Conservation (phyloP, 176 grass and related monocot genomes). For the Metroxylon sagu region DNA sequence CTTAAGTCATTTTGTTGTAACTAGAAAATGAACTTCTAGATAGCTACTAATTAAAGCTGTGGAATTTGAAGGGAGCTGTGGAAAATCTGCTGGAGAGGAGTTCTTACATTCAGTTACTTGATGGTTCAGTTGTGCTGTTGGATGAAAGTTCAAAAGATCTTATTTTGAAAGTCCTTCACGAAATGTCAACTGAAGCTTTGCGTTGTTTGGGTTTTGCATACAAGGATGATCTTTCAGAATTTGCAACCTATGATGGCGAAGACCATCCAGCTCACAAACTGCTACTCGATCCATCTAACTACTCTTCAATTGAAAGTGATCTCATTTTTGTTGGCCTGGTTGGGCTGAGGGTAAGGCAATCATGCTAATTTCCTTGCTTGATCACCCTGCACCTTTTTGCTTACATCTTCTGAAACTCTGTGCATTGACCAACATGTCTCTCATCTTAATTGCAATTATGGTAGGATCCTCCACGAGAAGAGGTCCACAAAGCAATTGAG, state of each 20-base stretch:
- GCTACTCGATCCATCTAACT: conserved; percentile 85
- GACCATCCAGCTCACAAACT: conserved; percentile 88
- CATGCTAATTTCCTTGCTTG: not conserved
- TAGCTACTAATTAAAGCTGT: conserved; percentile 1
- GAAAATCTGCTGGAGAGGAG: conserved; percentile 86
- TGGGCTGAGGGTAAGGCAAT: conserved; percentile 67
- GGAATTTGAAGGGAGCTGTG: conserved; percentile 68
- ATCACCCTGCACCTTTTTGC: not conserved
- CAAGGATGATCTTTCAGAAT: conserved; percentile 69
- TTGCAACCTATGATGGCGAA: conserved; percentile 85
- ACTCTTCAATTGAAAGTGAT: conserved; percentile 66
- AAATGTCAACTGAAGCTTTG: conserved; percentile 89
- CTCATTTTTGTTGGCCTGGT: conserved; percentile 78
- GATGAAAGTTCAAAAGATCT: conserved; percentile 58
- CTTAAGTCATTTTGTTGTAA: too few species aligned
- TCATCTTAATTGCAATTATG: conserved; percentile 13
- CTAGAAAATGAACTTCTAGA: not conserved
- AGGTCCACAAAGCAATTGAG: conserved; percentile 87
- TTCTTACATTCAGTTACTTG: conserved; percentile 65
- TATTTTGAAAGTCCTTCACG: conserved; percentile 56
- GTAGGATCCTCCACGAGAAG: conserved; percentile 94
- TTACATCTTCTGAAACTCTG: too few species aligned
- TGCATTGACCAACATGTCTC: not conserved
- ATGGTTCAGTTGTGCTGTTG: conserved; percentile 60
- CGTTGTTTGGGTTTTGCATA: conserved; percentile 95